Conservation (phyloP, 352 stramenopile genomes). For the Elongisporangium prolatum region DNA sequence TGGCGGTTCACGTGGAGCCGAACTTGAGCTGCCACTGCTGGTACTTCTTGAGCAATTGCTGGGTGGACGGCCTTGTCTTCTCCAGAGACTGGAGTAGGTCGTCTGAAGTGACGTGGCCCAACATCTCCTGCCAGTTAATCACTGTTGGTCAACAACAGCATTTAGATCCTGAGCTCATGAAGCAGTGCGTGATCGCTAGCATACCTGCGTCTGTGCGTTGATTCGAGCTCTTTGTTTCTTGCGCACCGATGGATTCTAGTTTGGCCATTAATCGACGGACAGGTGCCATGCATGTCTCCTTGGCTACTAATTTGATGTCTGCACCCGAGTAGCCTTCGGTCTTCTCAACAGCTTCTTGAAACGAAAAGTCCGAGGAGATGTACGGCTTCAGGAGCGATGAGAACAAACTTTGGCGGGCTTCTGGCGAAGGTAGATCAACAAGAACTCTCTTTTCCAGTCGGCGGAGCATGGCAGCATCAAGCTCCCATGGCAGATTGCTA, state of each 20-base stretch:
- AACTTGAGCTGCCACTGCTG: conserved; percentile 80
- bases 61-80: conserved; percentile 75
- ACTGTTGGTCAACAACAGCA: conserved; percentile 4
- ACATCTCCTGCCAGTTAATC: conserved; percentile 46
- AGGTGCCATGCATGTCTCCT: conserved; percentile 82
- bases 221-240: conserved; percentile 12
- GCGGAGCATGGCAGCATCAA: conserved; percentile 76
- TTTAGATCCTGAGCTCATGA: background rate
- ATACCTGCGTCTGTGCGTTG: conserved; percentile 12
- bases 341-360: conserved; percentile 36
- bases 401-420: conserved; percentile 59
- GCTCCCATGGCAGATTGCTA: conserved; percentile 80
- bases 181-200: conserved; percentile 9
- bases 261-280: conserved; percentile 66
- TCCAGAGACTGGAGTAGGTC: conserved; percentile 57
- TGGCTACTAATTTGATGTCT: conserved; percentile 83
- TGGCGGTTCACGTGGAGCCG: conserved; percentile 43
- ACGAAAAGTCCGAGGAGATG: conserved; percentile 38
- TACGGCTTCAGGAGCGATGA: conserved; percentile 57
- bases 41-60: conserved; percentile 75
- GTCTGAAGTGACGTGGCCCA: conserved; percentile 50
- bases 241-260: conserved; percentile 40
- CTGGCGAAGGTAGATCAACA: conserved; percentile 59
- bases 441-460: conserved; percentile 83
- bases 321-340: conserved; percentile 80